Base-by-base conservation (phyloP, 345 rosid species). In the Schrenkiella parvula region DNA sequence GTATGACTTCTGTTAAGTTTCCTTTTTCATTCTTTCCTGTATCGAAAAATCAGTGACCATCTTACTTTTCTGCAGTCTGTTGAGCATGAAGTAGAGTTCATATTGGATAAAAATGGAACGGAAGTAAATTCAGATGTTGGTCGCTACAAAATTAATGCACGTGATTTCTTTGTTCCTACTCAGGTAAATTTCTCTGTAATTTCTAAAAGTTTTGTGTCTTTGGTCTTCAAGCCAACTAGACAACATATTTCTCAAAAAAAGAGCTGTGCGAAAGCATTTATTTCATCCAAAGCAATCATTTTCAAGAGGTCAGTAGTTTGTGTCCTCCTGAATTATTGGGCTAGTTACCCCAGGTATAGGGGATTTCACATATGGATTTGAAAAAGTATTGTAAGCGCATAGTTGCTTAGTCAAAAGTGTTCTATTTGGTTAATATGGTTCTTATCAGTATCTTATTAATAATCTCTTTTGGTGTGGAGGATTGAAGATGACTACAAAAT, bases 111-210 rank as follows among this genome's bases (percentile, higher is more conserved):
- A 70, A 80, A 67, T 51, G 78, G 79, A 71, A 73, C 55, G 79
- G 97, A 78, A 63, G 71, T 58, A 64, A 82, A 75, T 47, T 43
- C 66, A 65, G 84, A 75, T 71, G 71, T 44, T 47, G 78, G 72
- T 62, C 58, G 66, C 73, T 74, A 60, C 81, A 88, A 70, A 76
- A 66, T 93, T 55, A 93, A 93, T 84, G 97, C 92, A 68, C 98
- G 98, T 55, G 86, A 91, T 72, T 89, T 89, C 70, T 84, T 93
- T 72, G 73, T 88, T 74, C 97, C 98, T 67, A 84, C 95, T 63
- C 91, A 89, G 97, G 98, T 93, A 84, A 83, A 54, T 23, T 13
- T 47, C 25, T 62, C 35, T 62, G 46, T 31, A 10, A 32, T 66
- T 26, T 57, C 44, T 55, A 14, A 5, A 74, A 51, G 23, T 51